Conservation (phyloP, 2,329 filamentous ascomycete species). For the Gaeumannomyces tritici region DNA sequence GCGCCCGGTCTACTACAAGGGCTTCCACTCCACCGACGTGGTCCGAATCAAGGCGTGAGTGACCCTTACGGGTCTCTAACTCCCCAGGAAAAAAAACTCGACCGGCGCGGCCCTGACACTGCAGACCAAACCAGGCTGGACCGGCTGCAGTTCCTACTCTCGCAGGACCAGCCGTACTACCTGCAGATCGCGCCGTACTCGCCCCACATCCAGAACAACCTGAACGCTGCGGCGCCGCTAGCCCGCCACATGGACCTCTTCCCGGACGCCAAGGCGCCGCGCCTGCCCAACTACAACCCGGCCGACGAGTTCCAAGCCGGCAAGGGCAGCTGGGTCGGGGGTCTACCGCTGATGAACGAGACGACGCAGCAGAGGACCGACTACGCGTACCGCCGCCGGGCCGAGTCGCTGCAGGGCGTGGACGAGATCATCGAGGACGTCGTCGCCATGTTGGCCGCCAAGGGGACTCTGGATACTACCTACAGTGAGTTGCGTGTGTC, state of each 20-base stretch:
- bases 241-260: slow-evolving; percentile 56
- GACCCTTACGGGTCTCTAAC: no score
- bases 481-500: slow-evolving; percentile 26
- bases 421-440: slow-evolving; percentile 44
- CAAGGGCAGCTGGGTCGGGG: no score
- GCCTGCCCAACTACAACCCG: slow-evolving; percentile 59
- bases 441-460: slow-evolving; percentile 26
- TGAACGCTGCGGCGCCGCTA: slow-evolving; percentile 36
- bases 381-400: slow-evolving; percentile 38
- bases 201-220: slow-evolving; percentile 18
- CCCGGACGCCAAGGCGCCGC: slow-evolving; percentile 45
- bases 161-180: slow-evolving; percentile 26
- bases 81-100: no score
- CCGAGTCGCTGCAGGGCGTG: slow-evolving; percentile 42
- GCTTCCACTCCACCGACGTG: slow-evolving; percentile 45
- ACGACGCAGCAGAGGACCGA: slow-evolving; percentile 23
- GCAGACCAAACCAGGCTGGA: no score
- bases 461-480: slow-evolving; percentile 51
- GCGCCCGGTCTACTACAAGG: slow-evolving; percentile 42
- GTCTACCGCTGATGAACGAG: no score
- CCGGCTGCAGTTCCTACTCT: neutral
- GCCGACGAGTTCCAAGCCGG: slow-evolving; percentile 26
- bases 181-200: no score
- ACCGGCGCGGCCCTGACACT: no score
- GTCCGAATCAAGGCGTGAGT: slow-evolving; percentile 29